phyloP scores from a whole-genome alignment of 306 rosid species.

The Alnus rubra region DNA sequence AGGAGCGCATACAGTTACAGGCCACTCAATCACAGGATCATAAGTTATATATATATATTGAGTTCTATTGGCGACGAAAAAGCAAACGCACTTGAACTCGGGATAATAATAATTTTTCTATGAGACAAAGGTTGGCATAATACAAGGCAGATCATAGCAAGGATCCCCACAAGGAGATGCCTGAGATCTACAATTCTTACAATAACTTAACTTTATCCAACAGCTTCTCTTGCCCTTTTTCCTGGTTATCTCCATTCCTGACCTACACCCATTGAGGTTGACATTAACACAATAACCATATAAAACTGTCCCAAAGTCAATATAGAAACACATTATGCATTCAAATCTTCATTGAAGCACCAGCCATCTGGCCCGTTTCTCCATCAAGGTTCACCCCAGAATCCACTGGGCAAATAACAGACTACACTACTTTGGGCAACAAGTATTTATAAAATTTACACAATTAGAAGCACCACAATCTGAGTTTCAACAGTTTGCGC shows the following conservation, averaged over 20 bases:
- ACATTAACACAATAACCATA: conserved; percentile 23
- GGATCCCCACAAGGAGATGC: conserved; percentile 52
- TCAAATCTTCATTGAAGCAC: not conserved
- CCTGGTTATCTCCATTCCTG: conserved; percentile 40
- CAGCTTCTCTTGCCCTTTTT: conserved; percentile 51
- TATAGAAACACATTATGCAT: conserved; percentile 8
- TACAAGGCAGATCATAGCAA: conserved; percentile 71
- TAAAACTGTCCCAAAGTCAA: not conserved
- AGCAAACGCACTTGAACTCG: conserved; percentile 36
- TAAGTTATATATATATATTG: conserved; percentile 10
- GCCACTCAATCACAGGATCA: not conserved
- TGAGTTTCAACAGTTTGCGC: not conserved
- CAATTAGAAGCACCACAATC: not conserved
- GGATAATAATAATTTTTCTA: conserved; percentile 51
- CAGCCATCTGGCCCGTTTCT: not conserved
- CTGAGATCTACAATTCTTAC: conserved; percentile 61
- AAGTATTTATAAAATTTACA: not conserved
- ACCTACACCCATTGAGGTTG: conserved; percentile 44
- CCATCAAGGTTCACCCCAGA: not conserved
- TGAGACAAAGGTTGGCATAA: conserved; percentile 58
- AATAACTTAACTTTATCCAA: conserved; percentile 53
- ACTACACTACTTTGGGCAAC: not conserved
- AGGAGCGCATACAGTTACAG: not conserved
- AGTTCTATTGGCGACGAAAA: conserved; percentile 27
- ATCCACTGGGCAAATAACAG: not conserved